These are phyloP conservation scores for Dalbergia oliveri DNA, from an alignment of 306 rosid species.

Conservation along the genomic window DNA sequence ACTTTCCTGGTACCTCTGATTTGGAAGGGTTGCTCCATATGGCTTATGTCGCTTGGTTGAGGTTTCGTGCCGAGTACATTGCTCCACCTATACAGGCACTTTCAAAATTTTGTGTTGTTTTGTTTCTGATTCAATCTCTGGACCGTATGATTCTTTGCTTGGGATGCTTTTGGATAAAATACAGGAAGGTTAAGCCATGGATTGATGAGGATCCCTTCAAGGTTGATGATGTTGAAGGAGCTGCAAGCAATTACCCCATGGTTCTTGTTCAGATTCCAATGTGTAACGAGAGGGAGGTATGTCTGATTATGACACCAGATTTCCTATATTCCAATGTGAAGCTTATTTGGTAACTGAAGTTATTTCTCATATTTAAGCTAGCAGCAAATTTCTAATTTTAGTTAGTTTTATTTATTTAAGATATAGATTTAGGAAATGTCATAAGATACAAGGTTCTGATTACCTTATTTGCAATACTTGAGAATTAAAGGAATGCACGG, in stretches of 20 bases:
- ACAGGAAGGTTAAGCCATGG: constrained; percentile 77
- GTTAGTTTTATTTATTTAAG: background rate
- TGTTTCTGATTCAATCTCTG: constrained; percentile 86
- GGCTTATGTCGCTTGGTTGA: constrained; percentile 82
- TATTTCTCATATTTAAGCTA: constrained; percentile 1
- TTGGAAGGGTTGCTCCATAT: constrained; percentile 71
- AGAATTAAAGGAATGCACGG: constrained; percentile 8
- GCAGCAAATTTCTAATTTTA: constrained; percentile 23
- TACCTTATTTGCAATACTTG: constrained; percentile 29
- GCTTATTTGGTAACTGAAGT: constrained; percentile 13
- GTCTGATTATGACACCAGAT: background rate
- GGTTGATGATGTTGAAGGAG: constrained; percentile 72
- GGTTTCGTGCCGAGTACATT: constrained; percentile 78
- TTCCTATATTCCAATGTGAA: background rate
- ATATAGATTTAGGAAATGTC: constrained; percentile 28
- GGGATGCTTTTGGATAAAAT: constrained; percentile 92
- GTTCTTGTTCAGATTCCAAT: constrained; percentile 94
- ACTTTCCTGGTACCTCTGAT: constrained; percentile 76
- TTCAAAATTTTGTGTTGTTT: constrained; percentile 79
- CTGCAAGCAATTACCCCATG: constrained; percentile 72
- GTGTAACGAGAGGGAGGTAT: constrained; percentile 97
- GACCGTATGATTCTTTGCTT: constrained; percentile 85
- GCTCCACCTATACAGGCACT: constrained; percentile 85
- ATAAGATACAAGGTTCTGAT: constrained; percentile 27
- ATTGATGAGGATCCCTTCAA: constrained; percentile 62